Conservation (phyloP, 2,329 filamentous ascomycete genomes). For the Aspergillus glaucus region DNA sequence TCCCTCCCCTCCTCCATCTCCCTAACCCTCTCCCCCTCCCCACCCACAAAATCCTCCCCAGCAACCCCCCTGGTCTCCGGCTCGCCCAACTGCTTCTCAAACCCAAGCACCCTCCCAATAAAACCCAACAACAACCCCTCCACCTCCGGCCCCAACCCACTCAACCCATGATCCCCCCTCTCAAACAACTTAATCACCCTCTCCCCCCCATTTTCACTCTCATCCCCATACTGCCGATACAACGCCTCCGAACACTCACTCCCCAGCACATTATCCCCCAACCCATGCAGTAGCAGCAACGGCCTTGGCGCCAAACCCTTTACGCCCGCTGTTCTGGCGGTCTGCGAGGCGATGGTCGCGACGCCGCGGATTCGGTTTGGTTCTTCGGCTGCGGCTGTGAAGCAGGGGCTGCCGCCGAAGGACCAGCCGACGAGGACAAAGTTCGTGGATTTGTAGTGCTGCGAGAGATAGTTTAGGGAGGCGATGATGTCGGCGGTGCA, state of each 20-base stretch:
- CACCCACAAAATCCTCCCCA: conserved; percentile 15
- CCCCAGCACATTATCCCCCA: conserved; percentile 30
- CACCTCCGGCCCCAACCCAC: conserved; percentile 28
- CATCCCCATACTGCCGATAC: conserved; percentile 30
- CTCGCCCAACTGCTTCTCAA: conserved; percentile 12
- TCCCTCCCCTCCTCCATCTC: conserved; percentile 29
- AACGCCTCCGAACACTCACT: conserved; percentile 29
- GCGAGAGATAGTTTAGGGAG: conserved; percentile 31
- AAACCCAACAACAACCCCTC: conserved; percentile 38
- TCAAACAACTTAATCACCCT: conserved; percentile 35
- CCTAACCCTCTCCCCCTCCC: conserved; percentile 18
- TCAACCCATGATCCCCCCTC: conserved; percentile 39
- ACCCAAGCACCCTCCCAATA: conserved; percentile 28
- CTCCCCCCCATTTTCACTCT: conserved; percentile 21
- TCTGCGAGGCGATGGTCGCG: conserved; percentile 38
- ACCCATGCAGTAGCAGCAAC: conserved; percentile 36
- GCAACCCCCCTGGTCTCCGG: conserved; percentile 9
- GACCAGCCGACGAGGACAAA: conserved; percentile 41
- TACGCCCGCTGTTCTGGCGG: conserved; percentile 30
- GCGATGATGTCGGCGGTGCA: conserved; percentile 34
- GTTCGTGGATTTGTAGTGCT: conserved; percentile 21
- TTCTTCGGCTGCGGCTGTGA: conserved; percentile 29
- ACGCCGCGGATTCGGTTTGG: conserved; percentile 28
- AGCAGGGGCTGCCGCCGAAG: conserved; percentile 39
- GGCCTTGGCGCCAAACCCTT: conserved; percentile 26